Base-by-base conservation (phyloP, 2,329 filamentous ascomycete genomes). In the Sporothrix euskadiensis region DNA sequence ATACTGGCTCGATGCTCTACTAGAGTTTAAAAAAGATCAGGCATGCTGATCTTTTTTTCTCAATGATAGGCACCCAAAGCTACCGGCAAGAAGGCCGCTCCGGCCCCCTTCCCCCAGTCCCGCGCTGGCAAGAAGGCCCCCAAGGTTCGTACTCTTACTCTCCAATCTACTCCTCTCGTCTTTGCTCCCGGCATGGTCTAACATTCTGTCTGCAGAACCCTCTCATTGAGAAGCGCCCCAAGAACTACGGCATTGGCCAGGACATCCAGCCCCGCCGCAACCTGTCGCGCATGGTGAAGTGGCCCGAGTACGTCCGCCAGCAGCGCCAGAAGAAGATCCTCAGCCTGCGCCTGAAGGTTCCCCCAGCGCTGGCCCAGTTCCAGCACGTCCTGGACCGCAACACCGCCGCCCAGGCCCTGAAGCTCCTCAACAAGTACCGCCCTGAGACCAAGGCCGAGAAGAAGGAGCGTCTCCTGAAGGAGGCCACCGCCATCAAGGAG, bases 371-470 rank as follows among this genome's bases (percentile, higher is more conserved):
- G 81, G 91, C 95, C 80, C 96, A 99, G 89, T 99, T 98, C 92
- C 91, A 94, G 88, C 92, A 95, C 85, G 94, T 97, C 80, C 92
- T 98, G 81, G 93, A 97, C 90, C 92, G 93, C 87, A 97, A 97
- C 90, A 93, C 95, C 79, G 97, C 97, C 80, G 93, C 94, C 81
- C 95, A 98, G 88, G 89, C 93, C 78, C 96, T 99, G 90, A 98
- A 98, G 91, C 92, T 99, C 83, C 93, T 99, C 83, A 97, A 97
- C 93, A 99, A 99, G 90, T 99, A 99, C 92, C 94, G 95, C 81
- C 96, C 96, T 79, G 96, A 99, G 90, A 97, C 93, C 85, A 98
- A 98, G 91, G 88, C 89, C 81, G 95, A 98, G 92, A 99, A 99
- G 94, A 99, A 98, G 91, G 97, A 99, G 89, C 94, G 96, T 87